Evolutionary conservation across 106 monocot genomes (phyloP).

Genomic region (Dendrobium chrysotoxum): DNA sequence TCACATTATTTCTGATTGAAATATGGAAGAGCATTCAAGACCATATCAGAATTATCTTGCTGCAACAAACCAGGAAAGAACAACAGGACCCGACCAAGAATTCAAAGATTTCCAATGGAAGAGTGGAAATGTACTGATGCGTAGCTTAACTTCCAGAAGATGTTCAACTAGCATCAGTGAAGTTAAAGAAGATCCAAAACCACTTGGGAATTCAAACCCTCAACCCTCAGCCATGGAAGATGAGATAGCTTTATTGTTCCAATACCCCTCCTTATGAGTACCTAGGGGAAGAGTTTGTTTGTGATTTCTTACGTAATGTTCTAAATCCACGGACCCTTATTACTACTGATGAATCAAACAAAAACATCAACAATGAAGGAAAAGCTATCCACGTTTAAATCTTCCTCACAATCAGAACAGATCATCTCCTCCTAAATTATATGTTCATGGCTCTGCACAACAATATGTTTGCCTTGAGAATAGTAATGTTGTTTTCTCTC

Average conservation of each 20-base stretch:
- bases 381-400: background rate
- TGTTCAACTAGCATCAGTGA: background rate
- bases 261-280: constrained; percentile 48
- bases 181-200: constrained; percentile 6
- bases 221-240: constrained; percentile 20
- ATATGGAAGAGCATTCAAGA: background rate
- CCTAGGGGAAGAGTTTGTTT: constrained; percentile 52
- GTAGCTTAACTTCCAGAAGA: constrained; percentile 42
- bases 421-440: constrained; percentile 35
- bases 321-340: constrained; percentile 15
- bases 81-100: constrained; percentile 23
- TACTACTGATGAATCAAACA: background rate
- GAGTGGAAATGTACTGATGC: constrained; percentile 61
- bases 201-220: background rate
- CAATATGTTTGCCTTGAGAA: constrained; percentile 3
- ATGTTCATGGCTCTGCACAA: background rate
- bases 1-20: background rate
- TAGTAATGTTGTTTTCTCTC: constrained; percentile 19
- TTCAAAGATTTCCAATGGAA: constrained; percentile 62
- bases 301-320: constrained; percentile 55
- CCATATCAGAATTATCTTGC: background rate
- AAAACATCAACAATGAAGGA: background rate
- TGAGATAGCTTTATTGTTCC: constrained; percentile 52
- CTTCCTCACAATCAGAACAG: background rate
- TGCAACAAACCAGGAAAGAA: background rate